These are phyloP conservation scores for Patellifolia procumbens DNA, from an alignment of 179 eudicot species.

Conservation along the genomic window DNA sequence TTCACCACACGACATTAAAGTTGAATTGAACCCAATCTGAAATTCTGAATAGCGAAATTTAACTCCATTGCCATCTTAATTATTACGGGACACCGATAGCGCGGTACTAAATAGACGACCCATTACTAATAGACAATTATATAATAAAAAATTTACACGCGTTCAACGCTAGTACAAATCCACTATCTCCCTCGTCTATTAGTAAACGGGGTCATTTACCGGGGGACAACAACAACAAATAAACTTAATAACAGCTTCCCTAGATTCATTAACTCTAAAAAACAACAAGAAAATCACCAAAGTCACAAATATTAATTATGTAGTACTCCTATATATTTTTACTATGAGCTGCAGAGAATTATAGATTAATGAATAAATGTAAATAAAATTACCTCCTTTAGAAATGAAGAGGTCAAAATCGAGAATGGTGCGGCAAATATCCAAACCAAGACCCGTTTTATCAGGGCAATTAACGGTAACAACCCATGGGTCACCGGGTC, in stretches of 20 bases:
- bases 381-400: conserved; percentile 51
- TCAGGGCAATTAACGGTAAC: conserved; percentile 87
- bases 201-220: too few relatives aligned
- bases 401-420: conserved; percentile 64
- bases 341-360: too few relatives aligned
- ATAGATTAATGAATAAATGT: background rate
- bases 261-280: background rate
- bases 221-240: background rate
- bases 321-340: background rate
- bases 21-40: background rate
- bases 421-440: conserved; percentile 67
- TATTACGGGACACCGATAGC: too few relatives aligned
- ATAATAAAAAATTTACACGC: too few relatives aligned
- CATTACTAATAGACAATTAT: too few relatives aligned
- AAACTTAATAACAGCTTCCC: background rate
- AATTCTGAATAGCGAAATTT: background rate
- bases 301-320: background rate
- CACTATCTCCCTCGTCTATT: too few relatives aligned
- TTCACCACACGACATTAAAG: background rate
- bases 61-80: background rate
- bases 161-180: too few relatives aligned
- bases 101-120: too few relatives aligned
- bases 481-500: conserved; percentile 56
- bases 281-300: background rate
- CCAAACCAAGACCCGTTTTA: conserved; percentile 69